A percentile compares a stretch with the other conserved stretches of the same genome.
These are phyloP conservation scores for Phylloporus sp. DNA, from an alignment of 768 basidiomycete species.

Conservation along the genomic window DNA sequence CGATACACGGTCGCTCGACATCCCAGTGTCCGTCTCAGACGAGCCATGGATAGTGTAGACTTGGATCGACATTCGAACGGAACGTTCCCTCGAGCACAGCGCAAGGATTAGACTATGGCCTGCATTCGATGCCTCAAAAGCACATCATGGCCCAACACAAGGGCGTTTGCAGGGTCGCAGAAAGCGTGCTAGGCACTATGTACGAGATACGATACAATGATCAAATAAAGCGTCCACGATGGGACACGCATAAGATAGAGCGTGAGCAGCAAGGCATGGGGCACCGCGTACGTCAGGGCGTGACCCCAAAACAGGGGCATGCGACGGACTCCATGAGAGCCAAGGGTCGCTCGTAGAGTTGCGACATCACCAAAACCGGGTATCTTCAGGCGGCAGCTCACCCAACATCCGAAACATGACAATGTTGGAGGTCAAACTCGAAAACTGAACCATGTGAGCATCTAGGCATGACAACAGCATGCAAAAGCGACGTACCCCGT, in stretches of 20 bases:
- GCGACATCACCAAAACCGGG: slow-evolving; percentile 37
- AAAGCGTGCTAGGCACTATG: too few species aligned
- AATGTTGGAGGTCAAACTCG: slow-evolving; percentile 46
- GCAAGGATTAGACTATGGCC: too few species aligned
- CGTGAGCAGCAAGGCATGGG: too few species aligned
- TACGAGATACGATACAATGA: not conserved
- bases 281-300: not conserved
- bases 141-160: too few species aligned
- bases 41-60: too few species aligned
- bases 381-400: slow-evolving; percentile 34
- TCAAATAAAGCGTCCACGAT: not conserved
- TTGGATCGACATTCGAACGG: too few species aligned
- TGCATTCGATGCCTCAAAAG: too few species aligned
- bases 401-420: slow-evolving; percentile 42
- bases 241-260: not conserved
- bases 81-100: too few species aligned
- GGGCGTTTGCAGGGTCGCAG: too few species aligned
- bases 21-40: too few species aligned
- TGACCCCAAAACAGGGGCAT: not conserved
- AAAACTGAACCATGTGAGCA: slow-evolving; percentile 34
- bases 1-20: too few species aligned
- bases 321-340: not conserved
- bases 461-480: too few species aligned
- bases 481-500: slow-evolving; percentile 52
- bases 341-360: not conserved